Evolutionary conservation across 176 grass and related monocot genomes (phyloP), one percentile per base, ranked within the genome.

Genomic region (Carex cristatella): DNA sequence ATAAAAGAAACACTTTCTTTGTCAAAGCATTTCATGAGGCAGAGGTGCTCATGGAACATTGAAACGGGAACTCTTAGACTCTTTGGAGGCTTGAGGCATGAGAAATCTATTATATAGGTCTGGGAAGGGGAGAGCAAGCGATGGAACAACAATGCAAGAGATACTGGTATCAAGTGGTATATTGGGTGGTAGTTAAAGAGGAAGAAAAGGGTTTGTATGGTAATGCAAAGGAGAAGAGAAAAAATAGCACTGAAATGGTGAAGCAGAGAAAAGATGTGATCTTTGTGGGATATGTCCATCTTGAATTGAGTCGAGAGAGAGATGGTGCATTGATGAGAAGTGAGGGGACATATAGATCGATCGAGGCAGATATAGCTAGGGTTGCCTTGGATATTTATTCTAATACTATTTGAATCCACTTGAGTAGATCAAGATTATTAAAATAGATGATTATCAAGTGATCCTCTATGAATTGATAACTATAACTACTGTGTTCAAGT

Each of bases 1-100:
- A 97, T 97, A 86, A 97, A 97, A 79, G 89, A 86, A 10, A 97
- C 81, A 72, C 94, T 97, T 6, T 32, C 88, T 55, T 11, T 63
- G 82, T 97, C 91, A 88, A 94, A 97, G 89, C 88, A 89, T 28
- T 80, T 87, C 61, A 90, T 87, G 71, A 94, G 94, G 0, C 35
- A 19, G 11, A 91, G 23, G 84, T 95, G 93, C 74, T 95, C 93
- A 0, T 87, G 85, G 13, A 95, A 84, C 10, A 0, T 73, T 0
- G 89, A 23, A 67, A 90, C 27, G 0, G 94, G 94, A 10, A 90
- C 68, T 13, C 91, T 84, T 28, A 94, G 84, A 35, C 73, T 66
- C 3, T 80, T 79, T 0, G 86, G 88, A 4, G 94, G 94, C 85
- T 86, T 91, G 4, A 91, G 84, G 89, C 94, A 97, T 49, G 91